Evolutionary conservation across 768 basidiomycete species (phyloP).

Genomic region (Russula olivacea): DNA sequence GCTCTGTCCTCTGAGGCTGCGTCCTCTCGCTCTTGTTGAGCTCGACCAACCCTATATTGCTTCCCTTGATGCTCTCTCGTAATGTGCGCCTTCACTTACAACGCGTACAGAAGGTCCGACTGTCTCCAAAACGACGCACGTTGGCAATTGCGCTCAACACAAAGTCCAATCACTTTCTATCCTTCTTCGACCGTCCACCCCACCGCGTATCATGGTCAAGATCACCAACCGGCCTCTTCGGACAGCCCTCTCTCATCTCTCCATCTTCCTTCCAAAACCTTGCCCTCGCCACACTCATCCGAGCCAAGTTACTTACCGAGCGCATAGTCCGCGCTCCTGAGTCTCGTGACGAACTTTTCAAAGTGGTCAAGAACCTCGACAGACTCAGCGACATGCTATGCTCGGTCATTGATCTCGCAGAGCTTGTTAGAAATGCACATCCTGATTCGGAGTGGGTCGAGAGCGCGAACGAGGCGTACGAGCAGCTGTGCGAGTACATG

Average conservation of each 20-base stretch:
- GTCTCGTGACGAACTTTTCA: constrained; percentile 66
- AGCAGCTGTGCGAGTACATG: constrained; percentile 93
- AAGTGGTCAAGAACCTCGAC: constrained; percentile 94
- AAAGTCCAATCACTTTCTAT: constrained; percentile 47
- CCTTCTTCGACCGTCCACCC: constrained; percentile 66
- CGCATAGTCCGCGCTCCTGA: constrained; percentile 72
- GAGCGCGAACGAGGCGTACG: constrained; percentile 83
- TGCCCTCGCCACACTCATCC: constrained; percentile 70
- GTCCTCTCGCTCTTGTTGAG: too few species aligned
- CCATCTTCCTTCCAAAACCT: constrained; percentile 67
- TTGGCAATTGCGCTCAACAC: constrained; percentile 34
- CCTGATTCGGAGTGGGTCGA: constrained; percentile 80
- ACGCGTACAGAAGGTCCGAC: neutral
- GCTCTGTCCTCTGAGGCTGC: too few species aligned
- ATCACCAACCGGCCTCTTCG: constrained; percentile 75
- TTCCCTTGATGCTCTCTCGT: constrained; percentile 24
- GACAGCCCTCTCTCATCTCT: constrained; percentile 62
- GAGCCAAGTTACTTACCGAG: constrained; percentile 76
- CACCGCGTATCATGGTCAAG: constrained; percentile 39
- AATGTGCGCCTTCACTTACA: constrained; percentile 23
- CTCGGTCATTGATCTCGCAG: constrained; percentile 93
- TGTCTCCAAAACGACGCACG: constrained; percentile 12
- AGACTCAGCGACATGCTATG: constrained; percentile 94
- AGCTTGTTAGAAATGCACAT: constrained; percentile 89
- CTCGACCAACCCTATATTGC: neutral